Conservation (phyloP, 495 filamentous ascomycete genomes). For the Rostrohypoxylon terebratum region DNA sequence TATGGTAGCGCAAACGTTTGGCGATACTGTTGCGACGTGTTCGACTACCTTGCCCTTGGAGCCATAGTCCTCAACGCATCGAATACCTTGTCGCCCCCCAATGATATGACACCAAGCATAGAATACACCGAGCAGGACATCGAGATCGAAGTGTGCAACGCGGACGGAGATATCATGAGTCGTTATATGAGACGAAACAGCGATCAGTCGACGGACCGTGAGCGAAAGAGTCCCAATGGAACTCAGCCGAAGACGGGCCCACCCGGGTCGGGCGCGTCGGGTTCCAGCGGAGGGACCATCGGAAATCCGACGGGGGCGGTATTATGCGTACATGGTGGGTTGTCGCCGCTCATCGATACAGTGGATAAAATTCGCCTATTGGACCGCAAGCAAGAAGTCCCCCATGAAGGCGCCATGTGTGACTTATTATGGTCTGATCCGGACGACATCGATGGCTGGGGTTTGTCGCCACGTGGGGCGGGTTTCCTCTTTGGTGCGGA, state of each 20-base stretch:
- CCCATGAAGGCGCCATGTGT: constrained; percentile 99
- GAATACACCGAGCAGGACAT: constrained; percentile 72
- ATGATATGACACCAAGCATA: constrained; percentile 57
- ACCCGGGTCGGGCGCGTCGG: constrained; percentile 81
- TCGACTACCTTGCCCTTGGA: constrained; percentile 96
- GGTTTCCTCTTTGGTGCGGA: constrained; percentile 97
- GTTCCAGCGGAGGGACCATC: constrained; percentile 70
- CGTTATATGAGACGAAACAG: constrained; percentile 61
- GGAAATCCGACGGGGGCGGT: constrained; percentile 82
- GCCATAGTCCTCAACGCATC: constrained; percentile 93
- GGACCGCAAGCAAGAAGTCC: constrained; percentile 97
- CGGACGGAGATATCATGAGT: constrained; percentile 79
- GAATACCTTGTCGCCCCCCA: constrained; percentile 70
- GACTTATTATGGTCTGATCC: constrained; percentile 98
- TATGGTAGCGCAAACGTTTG: constrained; percentile 98
- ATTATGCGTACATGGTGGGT: constrained; percentile 93
- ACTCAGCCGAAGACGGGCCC: constrained; percentile 69
- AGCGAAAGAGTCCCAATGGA: constrained; percentile 56
- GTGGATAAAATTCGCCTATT: constrained; percentile 96
- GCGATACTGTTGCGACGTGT: constrained; percentile 98
- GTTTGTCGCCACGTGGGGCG: constrained; percentile 90
- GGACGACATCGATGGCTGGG: constrained; percentile 98
- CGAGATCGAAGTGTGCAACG: constrained; percentile 92
- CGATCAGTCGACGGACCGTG: constrained; percentile 32
- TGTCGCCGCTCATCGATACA: constrained; percentile 90